phyloP scores from a whole-genome alignment of 768 basidiomycete genomes.

The Pleurotus pulmonarius region DNA sequence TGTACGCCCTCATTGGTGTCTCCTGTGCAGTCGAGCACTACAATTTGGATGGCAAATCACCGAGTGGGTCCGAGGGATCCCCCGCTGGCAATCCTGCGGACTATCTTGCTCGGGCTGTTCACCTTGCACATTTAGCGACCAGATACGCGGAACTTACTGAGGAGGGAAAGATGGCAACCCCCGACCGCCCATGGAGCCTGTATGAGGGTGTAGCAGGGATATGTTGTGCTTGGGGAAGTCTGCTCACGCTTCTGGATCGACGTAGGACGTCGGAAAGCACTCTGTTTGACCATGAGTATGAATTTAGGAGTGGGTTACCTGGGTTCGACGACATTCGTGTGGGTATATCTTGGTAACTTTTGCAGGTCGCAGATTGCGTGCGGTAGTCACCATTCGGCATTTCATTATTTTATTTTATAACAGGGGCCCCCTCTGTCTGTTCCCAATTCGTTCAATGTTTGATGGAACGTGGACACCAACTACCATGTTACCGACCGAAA shows the following conservation, averaged over 20 bases:
- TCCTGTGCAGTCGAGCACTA: conserved; percentile 37
- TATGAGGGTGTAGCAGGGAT: conserved; percentile 58
- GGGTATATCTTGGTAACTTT: neutral
- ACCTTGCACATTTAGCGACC: conserved; percentile 44
- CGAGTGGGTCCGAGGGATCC: neutral
- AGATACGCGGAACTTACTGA: conserved; percentile 26
- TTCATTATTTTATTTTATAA: neutral
- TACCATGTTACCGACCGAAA: too few species aligned
- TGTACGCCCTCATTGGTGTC: conserved; percentile 47
- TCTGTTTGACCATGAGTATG: neutral
- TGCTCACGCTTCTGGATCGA: conserved; percentile 27
- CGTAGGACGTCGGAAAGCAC: conserved; percentile 10
- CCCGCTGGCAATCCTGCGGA: conserved; percentile 8
- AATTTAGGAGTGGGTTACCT: conserved; percentile 29
- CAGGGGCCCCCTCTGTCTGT: too few species aligned
- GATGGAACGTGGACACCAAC: too few species aligned
- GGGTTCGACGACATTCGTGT: conserved; percentile 34
- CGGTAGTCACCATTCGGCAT: neutral
- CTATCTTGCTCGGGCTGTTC: conserved; percentile 30
- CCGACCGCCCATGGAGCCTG: conserved; percentile 53
- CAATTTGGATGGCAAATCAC: neutral
- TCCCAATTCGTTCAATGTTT: too few species aligned
- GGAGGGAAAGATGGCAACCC: conserved; percentile 37
- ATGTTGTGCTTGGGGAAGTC: conserved; percentile 53
- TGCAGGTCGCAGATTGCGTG: neutral